Evolutionary conservation across 139 green algal species (phyloP), one percentile per base, ranked within the genome.

Genomic region (Micractinium sp.): DNA sequence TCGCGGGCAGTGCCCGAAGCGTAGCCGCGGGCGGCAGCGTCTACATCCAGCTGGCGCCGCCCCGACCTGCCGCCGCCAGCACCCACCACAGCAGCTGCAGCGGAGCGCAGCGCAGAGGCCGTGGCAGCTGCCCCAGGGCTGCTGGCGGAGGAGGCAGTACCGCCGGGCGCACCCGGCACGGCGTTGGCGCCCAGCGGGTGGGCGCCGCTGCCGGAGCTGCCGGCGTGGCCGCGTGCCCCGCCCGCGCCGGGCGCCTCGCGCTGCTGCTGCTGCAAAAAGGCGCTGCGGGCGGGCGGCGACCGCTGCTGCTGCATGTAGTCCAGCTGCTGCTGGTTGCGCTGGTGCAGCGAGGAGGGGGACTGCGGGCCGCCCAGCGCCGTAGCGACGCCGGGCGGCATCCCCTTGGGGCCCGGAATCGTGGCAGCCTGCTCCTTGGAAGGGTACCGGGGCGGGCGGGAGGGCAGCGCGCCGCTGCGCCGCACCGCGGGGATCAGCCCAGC

Each of bases 371-470:
- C 19, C 20, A 12, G 16, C 39, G 39, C 38, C 77, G 47, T 36
- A 38, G 25, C 61, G 39, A 25, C 47, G 25, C 23, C 29, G 7
- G 13, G 20, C 82, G 18, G 61, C 25, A 38, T 25, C 66, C 79
- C 63, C 66, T 87, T 78, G 36, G 38, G 41, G 53, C 81, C 81
- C 2, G 25, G 31, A 12, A 35, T 3, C 77, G 39, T 36, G 39
- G 25, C 77, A 39, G 13, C 77, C 13, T 25, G 39, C 5, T 38
- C 73, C 73, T 78, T 38, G n/a, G 31, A 41, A 36, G 82, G 82
- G 82, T 87, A 87, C 27, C 82, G 82, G 36, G 82, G 82, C 66
- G 82, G 82, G 82, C 82, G 82, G 9, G 71, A 83, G 39, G 39
- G 63, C 61, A 78, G 82, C 61, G 63, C 27, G 36, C 36, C 61